Conservation (phyloP, 2,329 filamentous ascomycete genomes). For the Fusarium denticulatum region DNA sequence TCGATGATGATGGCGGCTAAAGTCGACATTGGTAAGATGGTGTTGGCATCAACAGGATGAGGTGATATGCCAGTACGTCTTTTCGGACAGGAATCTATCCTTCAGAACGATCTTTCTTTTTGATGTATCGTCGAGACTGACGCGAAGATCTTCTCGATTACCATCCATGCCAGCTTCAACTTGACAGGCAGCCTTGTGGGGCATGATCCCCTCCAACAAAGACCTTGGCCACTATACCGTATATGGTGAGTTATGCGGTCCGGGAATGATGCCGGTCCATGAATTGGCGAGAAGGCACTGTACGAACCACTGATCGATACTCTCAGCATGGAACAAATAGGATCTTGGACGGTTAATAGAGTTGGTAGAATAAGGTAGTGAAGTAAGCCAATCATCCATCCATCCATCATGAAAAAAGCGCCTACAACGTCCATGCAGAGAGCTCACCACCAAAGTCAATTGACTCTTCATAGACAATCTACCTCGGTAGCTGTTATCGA, state of each 20-base stretch:
- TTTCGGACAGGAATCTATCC: neutral
- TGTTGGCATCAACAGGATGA: neutral
- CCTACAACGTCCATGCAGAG: neutral
- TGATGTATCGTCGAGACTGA: neutral
- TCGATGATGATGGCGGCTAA: neutral
- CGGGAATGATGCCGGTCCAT: constrained; percentile 5
- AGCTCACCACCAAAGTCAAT: neutral
- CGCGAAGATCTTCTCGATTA: neutral
- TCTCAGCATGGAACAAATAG: neutral
- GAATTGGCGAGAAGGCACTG: neutral
- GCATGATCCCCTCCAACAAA: neutral
- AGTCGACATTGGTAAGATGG: neutral
- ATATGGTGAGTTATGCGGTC: constrained; percentile 10
- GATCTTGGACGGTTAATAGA: neutral
- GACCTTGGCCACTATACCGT: constrained; percentile 7
- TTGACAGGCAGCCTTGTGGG: constrained; percentile 3
- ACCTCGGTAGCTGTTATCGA: constrained; percentile 16
- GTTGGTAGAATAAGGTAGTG: neutral
- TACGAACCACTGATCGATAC: neutral
- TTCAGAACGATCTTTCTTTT: neutral
- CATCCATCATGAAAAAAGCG: neutral
- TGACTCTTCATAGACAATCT: neutral
- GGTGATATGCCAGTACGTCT: too few species aligned
- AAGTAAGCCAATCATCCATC: neutral
- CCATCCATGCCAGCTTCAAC: neutral